Evolutionary conservation across 2,329 filamentous ascomycete species (phyloP), one percentile per base, ranked within the genome.

Genomic region (Plectosphaerella sp.): DNA sequence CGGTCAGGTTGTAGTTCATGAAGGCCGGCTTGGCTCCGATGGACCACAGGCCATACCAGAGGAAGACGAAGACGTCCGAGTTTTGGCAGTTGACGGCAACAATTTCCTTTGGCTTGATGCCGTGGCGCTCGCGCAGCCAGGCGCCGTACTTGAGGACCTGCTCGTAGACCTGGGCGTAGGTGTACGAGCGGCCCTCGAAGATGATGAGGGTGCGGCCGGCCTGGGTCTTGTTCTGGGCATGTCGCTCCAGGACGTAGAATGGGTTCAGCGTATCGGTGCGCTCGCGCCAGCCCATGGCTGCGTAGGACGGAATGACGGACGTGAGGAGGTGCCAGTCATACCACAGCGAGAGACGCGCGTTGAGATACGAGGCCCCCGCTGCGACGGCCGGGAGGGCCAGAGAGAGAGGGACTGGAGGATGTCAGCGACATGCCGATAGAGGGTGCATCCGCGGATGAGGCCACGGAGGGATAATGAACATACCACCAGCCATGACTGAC

Each of bases 11-110:
- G 70, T 92, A 93, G 69, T 96, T 96, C 71, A 96, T 87, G 60
- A 94, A 90, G 0, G 91, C 91, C 0, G 91, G 90, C 52, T 84
- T 84, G 0, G 88, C 91, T 11, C 91, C 91, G 53, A 96, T 83
- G 28, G 86, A 83, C 90, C 90, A 96, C 33, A 96, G 70, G 0
- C 86, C 91, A 51, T 92, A 74, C 77, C 86, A 82, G 9, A 95
- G 57, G 64, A 92, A 89, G 25, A 93, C 62, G 62, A 91, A 93
- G 3, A 79, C 78, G n/a, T 90, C 84, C 41, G 84, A 89, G 65
- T 96, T 96, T 69, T 88, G 86, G 59, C 89, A 88, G 66, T 94
- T 80, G 59, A 96, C 77, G 9, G 89, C 90, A 16, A 96, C 87
- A 35, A 96, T 83, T 49, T 95, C 89, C 45, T 81, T 82, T 24